Evolutionary conservation across 1,284 basidiomycete species (phyloP).

Genomic region (Marasmius fiardii): DNA sequence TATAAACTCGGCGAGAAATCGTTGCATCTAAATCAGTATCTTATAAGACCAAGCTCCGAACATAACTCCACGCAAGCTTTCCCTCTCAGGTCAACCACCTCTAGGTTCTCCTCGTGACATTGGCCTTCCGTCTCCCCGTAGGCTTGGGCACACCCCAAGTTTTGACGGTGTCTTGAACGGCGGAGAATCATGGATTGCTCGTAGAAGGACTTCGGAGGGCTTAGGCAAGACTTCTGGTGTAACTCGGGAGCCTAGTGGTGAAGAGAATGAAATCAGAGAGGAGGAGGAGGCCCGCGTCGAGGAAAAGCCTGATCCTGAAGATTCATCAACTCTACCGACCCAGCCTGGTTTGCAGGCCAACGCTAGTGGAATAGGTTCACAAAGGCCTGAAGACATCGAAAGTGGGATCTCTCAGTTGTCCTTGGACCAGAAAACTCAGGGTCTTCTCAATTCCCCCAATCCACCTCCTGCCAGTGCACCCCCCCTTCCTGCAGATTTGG

Average conservation of each 20-base stretch:
- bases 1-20: constrained; percentile 7
- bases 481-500: constrained; percentile 54
- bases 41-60: constrained; percentile 45
- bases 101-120: constrained; percentile 55
- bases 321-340: constrained; percentile 11
- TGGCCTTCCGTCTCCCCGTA: constrained; percentile 62
- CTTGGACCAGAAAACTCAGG: constrained; percentile 14
- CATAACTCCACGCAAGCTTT: constrained; percentile 60
- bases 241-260: constrained; percentile 35
- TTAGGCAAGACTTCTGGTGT: constrained; percentile 40
- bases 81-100: constrained; percentile 59
- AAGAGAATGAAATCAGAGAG: constrained; percentile 51
- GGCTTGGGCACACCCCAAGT: constrained; percentile 52
- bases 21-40: constrained; percentile 10
- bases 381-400: constrained; percentile 12
- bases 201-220: constrained; percentile 55
- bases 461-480: constrained; percentile 31
- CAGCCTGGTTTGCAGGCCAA: constrained; percentile 12
- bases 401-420: constrained; percentile 17
- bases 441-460: constrained; percentile 14
- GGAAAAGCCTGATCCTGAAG: constrained; percentile 3
- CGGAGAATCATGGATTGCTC: constrained; percentile 64
- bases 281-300: constrained; percentile 37
- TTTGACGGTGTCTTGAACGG: constrained; percentile 71
- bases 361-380: constrained; percentile 6